These are phyloP conservation scores for Trichoderma parareesei DNA, from an alignment of 495 filamentous ascomycete genomes.

Conservation along the genomic window DNA sequence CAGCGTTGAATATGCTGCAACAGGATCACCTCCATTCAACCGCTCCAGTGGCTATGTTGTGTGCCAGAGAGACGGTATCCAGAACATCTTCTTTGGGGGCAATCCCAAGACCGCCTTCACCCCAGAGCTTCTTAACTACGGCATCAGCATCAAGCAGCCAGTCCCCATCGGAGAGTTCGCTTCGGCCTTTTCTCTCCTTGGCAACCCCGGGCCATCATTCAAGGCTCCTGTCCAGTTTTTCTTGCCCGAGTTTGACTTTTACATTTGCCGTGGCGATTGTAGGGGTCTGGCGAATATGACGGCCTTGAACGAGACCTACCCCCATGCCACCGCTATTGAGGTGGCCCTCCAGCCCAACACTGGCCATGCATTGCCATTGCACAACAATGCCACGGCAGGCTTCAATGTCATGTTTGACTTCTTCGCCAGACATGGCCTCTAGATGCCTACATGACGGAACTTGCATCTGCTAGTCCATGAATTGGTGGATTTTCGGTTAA, in stretches of 20 bases:
- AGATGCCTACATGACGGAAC: slow-evolving; percentile 22
- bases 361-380: slow-evolving; percentile 29
- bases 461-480: too few species aligned
- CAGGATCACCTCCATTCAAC: slow-evolving; percentile 18
- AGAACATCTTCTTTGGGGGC: slow-evolving; percentile 19
- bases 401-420: slow-evolving; percentile 25
- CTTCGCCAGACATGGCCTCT: slow-evolving; percentile 24
- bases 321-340: slow-evolving; percentile 20
- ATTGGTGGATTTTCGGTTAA: too few species aligned
- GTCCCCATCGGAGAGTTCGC: slow-evolving; percentile 21
- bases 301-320: slow-evolving; percentile 17
- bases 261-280: slow-evolving; percentile 18
- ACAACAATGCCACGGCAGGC: slow-evolving; percentile 26
- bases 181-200: slow-evolving; percentile 14
- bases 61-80: slow-evolving; percentile 15
- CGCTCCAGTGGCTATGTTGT: slow-evolving; percentile 21
- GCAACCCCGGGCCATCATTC: slow-evolving; percentile 14
- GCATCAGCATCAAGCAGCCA: slow-evolving; percentile 21
- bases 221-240: slow-evolving; percentile 24
- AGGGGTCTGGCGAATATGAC: slow-evolving; percentile 9
- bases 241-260: slow-evolving; percentile 22
- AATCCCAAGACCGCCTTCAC: slow-evolving; percentile 19
- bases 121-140: slow-evolving; percentile 20
- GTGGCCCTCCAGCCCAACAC: slow-evolving; percentile 25
- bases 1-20: slow-evolving; percentile 21